phyloP scores from a whole-genome alignment of 73 alveolate genomes.

The Tetrahymena elliotti region DNA sequence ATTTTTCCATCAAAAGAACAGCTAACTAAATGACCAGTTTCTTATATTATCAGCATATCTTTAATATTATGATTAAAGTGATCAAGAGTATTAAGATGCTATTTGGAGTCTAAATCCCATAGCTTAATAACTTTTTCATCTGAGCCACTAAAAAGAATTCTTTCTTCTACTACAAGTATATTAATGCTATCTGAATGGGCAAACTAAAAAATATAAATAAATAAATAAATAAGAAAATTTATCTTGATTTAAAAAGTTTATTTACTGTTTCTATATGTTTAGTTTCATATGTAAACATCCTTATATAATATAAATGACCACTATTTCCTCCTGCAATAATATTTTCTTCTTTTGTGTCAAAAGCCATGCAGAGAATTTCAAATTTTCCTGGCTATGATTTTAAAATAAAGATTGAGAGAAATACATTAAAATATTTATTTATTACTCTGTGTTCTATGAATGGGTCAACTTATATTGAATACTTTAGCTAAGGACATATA shows the following conservation, averaged over 20 bases:
- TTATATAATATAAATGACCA: constrained; percentile 49
- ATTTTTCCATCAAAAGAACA: constrained; percentile 62
- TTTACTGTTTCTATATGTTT: constrained; percentile 34
- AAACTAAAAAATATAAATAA: not conserved
- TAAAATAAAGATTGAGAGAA: not conserved
- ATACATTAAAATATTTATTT: not conserved
- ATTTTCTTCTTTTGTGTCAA: constrained; percentile 52
- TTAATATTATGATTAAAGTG: constrained; percentile 56
- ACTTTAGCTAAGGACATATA: constrained; percentile 60
- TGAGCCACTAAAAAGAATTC: constrained; percentile 73
- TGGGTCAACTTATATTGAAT: constrained; percentile 17
- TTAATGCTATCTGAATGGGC: constrained; percentile 75
- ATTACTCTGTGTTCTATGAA: not conserved
- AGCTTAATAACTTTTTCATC: constrained; percentile 76
- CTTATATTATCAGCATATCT: constrained; percentile 53
- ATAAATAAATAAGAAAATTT: not conserved
- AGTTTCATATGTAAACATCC: constrained; percentile 55
- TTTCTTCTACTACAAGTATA: constrained; percentile 68
- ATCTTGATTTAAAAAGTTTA: not conserved
- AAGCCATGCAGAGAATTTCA: constrained; percentile 68
- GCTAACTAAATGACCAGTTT: constrained; percentile 66
- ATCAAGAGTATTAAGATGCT: constrained; percentile 45
- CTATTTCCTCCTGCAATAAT: constrained; percentile 76
- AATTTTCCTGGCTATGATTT: constrained; percentile 17
- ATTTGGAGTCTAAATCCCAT: constrained; percentile 58